These are phyloP conservation scores for Ceratocystis eucalypticola DNA, from an alignment of 2,329 filamentous ascomycete genomes.

Conservation along the genomic window DNA sequence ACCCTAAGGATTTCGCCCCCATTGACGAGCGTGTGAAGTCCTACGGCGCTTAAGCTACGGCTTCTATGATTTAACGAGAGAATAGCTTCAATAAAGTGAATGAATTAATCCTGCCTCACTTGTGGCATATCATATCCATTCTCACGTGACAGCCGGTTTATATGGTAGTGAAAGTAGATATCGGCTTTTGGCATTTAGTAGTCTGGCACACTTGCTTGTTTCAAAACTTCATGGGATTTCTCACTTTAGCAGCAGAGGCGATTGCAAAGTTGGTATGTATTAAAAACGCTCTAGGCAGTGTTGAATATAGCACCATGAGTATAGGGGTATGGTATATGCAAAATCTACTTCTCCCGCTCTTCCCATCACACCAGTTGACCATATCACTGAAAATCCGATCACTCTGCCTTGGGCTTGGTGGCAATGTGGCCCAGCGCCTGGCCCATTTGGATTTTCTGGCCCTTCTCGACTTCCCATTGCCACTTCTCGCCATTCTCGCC, in stretches of 20 bases:
- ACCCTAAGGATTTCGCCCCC: conserved; percentile 50
- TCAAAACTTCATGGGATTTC: neutral
- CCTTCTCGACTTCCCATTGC: conserved; percentile 76
- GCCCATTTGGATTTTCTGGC: conserved; percentile 78
- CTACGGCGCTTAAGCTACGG: conserved; percentile 36
- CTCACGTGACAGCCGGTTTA: neutral
- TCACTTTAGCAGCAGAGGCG: neutral
- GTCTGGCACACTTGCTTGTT: too few relatives aligned
- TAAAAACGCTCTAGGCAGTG: neutral
- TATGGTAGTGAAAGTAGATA: neutral
- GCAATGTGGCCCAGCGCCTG: conserved; percentile 68
- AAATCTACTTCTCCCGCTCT: neutral
- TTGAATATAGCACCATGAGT: conserved; percentile 2
- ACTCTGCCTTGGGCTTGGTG: conserved; percentile 28
- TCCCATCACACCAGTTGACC: neutral
- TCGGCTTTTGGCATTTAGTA: too few relatives aligned
- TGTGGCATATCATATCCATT: neutral
- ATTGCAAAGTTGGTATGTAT: conserved; percentile 1
- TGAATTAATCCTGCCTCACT: neutral
- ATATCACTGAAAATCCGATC: neutral
- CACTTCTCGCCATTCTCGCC: conserved; percentile 33
- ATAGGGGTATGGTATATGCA: neutral
- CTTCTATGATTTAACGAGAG: neutral
- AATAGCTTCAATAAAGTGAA: neutral
- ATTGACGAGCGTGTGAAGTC: conserved; percentile 55